Base-by-base conservation (phyloP, 176 grass and related monocot species). In the Aegilops tauschii region DNA sequence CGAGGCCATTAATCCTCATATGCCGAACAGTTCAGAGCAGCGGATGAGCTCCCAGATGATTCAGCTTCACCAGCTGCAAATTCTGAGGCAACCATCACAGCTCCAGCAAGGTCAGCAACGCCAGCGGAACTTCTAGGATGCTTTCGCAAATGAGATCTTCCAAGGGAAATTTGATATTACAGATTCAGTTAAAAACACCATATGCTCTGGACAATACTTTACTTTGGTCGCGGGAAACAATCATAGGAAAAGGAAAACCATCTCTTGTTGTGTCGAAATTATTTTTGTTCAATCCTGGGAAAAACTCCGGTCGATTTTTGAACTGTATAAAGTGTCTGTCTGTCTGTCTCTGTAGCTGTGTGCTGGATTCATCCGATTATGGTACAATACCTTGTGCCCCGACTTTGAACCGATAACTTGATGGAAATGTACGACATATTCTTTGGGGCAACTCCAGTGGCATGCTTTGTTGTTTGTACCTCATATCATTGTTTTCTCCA, bases 41-140 rank as follows among this genome's bases (percentile, higher is more conserved):
- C 89, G 78, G 63, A 78, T 94, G 88, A 80, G 65, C 82, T 63
- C 82, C 76, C 96, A 88, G 70, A 84, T 95, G 85, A 73, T 90
- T 64, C 86, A 94, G 61, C 84, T 90, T 82, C 88, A 92, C 65
- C 90, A 85, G 71, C 83, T 86, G 62, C 85, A 86, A 63, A 76
- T 80, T n/a, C 92, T 88, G 69, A 85, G 87, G 67, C 88, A 81
- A 11, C 77, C 86, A 81, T 50, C 69, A 85, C 70, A 81, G 40
- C 21, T 12, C 16, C 89, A 88, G 79, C 73, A 87, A 69, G 63
- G 67, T 84, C 79, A 86, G 44, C 83, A 90, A 42, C 23, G 84
- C 42, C 77, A 79, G 6, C 69, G 68, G 80, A 80, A 61, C 75
- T 78, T 80, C 54, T 87, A 80, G 49, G 80, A 47, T 47, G 68